Evolutionary conservation across 83 land plant species (phyloP).

Genomic region (Diphasiastrum complanatum): DNA sequence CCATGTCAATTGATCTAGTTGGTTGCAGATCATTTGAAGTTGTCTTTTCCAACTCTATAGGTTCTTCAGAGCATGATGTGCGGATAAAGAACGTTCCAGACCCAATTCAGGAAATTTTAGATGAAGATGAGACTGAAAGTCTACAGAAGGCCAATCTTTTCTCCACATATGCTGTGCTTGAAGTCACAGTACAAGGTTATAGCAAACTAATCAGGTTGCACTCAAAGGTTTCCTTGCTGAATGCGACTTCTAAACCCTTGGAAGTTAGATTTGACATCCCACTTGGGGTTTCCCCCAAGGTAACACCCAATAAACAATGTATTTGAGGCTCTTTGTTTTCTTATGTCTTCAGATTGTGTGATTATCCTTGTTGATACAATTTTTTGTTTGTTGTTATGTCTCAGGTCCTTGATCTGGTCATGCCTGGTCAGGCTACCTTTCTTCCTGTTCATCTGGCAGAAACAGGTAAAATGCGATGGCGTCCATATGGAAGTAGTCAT

Average conservation of each 20-base stretch:
- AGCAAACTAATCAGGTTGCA: conserved; percentile 78
- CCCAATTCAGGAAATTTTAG: conserved; percentile 7
- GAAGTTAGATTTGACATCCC: conserved; percentile 97
- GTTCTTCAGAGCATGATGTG: conserved; percentile 2
- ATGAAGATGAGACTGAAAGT: conserved; percentile 14
- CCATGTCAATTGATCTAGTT: conserved; percentile 93
- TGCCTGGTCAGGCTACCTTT: conserved; percentile 78
- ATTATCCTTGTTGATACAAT: conserved; percentile 3
- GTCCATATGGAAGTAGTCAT: conserved; percentile 58
- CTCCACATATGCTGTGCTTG: conserved; percentile 72
- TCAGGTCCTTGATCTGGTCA: conserved; percentile 82
- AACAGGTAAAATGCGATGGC: conserved; percentile 81
- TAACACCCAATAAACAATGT: conserved; percentile 15
- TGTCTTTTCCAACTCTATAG: conserved; percentile 45
- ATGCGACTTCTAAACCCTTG: conserved; percentile 70
- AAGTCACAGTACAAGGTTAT: conserved; percentile 74
- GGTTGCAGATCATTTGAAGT: conserved; percentile 76
- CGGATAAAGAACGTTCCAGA: conserved; percentile 1
- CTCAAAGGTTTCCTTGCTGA: conserved; percentile 83
- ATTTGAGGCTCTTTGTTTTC: neutral
- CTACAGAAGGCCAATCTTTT: conserved; percentile 28
- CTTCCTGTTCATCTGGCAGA: conserved; percentile 92
- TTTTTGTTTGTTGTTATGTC: conserved; percentile 13
- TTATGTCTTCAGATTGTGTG: no score
- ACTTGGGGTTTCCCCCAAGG: conserved; percentile 94